phyloP scores from a whole-genome alignment of 2,329 filamentous ascomycete species.

The Venturia carpophila region DNA sequence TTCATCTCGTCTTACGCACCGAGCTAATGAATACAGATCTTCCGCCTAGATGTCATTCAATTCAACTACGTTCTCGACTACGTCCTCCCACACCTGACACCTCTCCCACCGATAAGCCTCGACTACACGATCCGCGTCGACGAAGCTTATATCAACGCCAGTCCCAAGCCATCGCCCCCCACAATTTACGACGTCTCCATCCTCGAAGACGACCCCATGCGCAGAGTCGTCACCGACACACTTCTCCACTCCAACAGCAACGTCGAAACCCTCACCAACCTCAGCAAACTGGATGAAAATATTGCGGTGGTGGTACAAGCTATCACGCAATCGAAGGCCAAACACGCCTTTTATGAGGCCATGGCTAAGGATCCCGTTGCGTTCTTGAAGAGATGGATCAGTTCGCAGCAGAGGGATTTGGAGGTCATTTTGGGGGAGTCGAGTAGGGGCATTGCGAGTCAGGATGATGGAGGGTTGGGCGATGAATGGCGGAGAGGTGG shows the following conservation, averaged over 20 bases:
- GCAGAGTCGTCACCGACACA: constrained; percentile 54
- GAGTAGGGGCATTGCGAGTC: constrained; percentile 40
- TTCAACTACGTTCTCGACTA: constrained; percentile 81
- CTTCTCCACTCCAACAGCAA: constrained; percentile 49
- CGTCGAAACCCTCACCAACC: constrained; percentile 22
- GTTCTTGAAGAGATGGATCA: constrained; percentile 83
- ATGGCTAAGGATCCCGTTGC: constrained; percentile 73
- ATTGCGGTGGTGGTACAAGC: constrained; percentile 76
- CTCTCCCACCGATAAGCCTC: constrained; percentile 73
- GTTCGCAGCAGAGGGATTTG: constrained; percentile 81
- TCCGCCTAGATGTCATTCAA: constrained; percentile 66
- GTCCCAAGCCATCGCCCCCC: constrained; percentile 49
- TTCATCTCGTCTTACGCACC: constrained; percentile 7
- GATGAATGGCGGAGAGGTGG: constrained; percentile 65
- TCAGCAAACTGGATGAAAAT: constrained; percentile 73
- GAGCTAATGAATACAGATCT: constrained; percentile 46
- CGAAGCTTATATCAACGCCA: constrained; percentile 41
- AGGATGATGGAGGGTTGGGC: constrained; percentile 45
- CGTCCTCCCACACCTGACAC: constrained; percentile 67
- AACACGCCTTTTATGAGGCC: constrained; percentile 77
- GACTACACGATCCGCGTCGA: constrained; percentile 93
- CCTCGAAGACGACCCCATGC: constrained; percentile 72
- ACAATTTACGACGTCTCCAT: constrained; percentile 90
- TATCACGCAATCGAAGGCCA: constrained; percentile 75
- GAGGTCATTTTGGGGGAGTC: constrained; percentile 82